Evolutionary conservation across 2,329 filamentous ascomycete genomes (phyloP).

Genomic region (Colletotrichum sp.): DNA sequence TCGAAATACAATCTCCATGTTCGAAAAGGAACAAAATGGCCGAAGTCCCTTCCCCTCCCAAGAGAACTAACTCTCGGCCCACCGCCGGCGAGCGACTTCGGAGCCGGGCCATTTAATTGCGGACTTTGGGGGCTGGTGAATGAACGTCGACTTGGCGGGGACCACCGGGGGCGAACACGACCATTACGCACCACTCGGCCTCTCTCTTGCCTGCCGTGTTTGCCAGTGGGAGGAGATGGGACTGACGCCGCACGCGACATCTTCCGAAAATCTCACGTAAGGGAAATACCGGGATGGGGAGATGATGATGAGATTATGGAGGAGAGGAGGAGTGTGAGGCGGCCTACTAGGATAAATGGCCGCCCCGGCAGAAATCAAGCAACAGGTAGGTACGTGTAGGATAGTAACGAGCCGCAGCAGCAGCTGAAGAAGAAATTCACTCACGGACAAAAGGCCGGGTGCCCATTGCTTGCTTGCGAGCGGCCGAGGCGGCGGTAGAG

Average conservation of each 20-base stretch:
- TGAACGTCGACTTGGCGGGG: neutral
- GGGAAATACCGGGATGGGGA: conserved; percentile 10
- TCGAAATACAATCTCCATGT: neutral
- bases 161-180: neutral
- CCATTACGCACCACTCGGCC: neutral
- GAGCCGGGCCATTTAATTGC: neutral
- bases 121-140: neutral
- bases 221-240: neutral
- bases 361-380: neutral
- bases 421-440: conserved; percentile 24
- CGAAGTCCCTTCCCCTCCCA: neutral
- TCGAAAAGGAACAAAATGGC: neutral
- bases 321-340: neutral
- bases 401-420: neutral
- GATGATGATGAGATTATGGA: neutral
- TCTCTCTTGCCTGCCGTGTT: neutral
- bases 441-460: conserved; percentile 36
- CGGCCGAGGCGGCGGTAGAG: conserved; percentile 34
- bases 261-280: conserved; percentile 12
- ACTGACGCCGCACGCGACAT: neutral
- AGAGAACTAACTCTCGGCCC: neutral
- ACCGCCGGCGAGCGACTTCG: neutral
- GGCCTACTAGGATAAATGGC: neutral
- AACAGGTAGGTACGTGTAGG: neutral
- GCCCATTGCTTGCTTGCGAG: conserved; percentile 34